These are phyloP conservation scores for Tylopilus rubrobrunneus DNA, from an alignment of 768 basidiomycete species.

Conservation along the genomic window DNA sequence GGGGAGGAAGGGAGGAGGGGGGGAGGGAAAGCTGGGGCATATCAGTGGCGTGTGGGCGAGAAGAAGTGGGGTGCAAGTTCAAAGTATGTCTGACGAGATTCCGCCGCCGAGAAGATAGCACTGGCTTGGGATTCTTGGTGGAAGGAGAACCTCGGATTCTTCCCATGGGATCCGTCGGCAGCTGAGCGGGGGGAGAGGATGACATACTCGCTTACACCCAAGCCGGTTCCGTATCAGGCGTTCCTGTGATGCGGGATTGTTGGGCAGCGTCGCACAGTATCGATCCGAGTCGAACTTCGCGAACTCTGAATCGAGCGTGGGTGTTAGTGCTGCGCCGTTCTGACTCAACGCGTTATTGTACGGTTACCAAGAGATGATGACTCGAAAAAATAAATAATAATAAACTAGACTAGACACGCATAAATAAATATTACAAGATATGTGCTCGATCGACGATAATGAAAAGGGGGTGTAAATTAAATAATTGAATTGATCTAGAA, in stretches of 20 bases:
- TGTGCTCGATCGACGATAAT: constrained; percentile 34
- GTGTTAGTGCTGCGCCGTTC: constrained; percentile 23
- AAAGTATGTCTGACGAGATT: background rate
- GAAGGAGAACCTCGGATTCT: constrained; percentile 11
- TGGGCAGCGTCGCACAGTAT: constrained; percentile 1
- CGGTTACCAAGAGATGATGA: background rate
- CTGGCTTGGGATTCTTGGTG: background rate
- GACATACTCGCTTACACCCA: constrained; percentile 13
- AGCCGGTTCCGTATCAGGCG: constrained; percentile 28
- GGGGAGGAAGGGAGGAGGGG: background rate
- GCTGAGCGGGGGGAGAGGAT: constrained; percentile 7
- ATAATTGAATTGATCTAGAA: constrained; percentile 27
- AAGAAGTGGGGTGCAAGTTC: background rate
- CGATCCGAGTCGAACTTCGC: constrained; percentile 12
- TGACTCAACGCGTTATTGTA: constrained; percentile 11
- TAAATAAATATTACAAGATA: constrained; percentile 21
- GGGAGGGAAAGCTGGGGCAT: background rate
- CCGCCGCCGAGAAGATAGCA: constrained; percentile 5
- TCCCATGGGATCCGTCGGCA: constrained; percentile 9
- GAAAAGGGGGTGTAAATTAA: constrained; percentile 29
- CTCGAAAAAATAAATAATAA: constrained; percentile 6
- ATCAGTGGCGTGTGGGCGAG: background rate
- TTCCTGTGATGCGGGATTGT: constrained; percentile 26
- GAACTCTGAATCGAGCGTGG: constrained; percentile 6
- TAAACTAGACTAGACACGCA: constrained; percentile 1